A percentile compares a stretch with the other conserved stretches of the same genome.
These are phyloP conservation scores for Colletotrichum neosansevieriae DNA, from an alignment of 2,329 filamentous ascomycete genomes.

Conservation along the genomic window DNA sequence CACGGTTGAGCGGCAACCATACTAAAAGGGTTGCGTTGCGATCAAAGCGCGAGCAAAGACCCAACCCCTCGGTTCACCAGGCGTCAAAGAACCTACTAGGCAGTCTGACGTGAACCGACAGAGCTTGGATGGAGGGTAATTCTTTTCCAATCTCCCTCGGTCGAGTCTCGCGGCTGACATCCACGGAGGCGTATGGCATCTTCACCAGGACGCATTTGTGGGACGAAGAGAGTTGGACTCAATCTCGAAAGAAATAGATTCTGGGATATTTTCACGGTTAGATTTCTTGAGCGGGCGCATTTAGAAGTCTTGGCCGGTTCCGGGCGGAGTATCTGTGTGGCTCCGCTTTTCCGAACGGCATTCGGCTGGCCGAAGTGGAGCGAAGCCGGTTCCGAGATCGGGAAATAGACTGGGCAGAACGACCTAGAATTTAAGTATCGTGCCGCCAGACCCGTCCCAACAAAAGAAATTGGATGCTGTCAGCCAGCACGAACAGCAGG, in stretches of 20 bases:
- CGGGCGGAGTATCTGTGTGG: not conserved
- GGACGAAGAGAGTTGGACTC: not conserved
- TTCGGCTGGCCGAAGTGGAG: not conserved
- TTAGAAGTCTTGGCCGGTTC: not conserved
- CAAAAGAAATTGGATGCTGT: not conserved
- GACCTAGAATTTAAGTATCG: not conserved
- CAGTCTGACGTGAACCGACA: no score
- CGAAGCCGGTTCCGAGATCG: not conserved
- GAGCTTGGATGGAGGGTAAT: not conserved
- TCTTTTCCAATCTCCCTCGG: not conserved
- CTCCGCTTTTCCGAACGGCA: conserved; percentile 3
- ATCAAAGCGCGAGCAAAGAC: conserved; percentile 23
- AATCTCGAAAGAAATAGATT: not conserved
- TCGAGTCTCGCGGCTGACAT: not conserved
- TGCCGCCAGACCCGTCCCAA: not conserved
- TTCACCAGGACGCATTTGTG: not conserved
- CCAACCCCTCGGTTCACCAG: conserved; percentile 3
- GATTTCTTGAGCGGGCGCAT: no score
- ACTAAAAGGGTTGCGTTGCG: not conserved
- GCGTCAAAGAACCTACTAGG: conserved; percentile 18
- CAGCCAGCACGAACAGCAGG: not conserved
- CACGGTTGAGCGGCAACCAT: conserved; percentile 4
- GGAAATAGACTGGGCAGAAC: not conserved
- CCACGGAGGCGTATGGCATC: not conserved
- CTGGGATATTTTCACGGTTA: no score